A percentile compares a stretch with the other conserved stretches of the same genome.
These are phyloP conservation scores for Solanum sejunctum DNA, from an alignment of 257 asterid species.

Conservation along the genomic window DNA sequence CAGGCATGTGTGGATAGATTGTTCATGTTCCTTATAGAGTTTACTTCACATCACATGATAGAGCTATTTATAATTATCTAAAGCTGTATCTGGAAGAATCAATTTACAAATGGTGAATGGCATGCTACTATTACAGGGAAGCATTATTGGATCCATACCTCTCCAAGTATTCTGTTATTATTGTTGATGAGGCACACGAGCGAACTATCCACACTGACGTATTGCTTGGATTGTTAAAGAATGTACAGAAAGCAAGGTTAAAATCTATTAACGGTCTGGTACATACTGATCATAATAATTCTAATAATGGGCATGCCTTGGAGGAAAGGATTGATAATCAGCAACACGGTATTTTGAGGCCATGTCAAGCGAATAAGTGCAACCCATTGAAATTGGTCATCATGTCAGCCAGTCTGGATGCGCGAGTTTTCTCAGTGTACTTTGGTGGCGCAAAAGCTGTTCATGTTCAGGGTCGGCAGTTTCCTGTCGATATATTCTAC, in stretches of 20 bases:
- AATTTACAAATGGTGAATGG: not conserved
- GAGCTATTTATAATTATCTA: not conserved
- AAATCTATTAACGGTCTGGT: constrained; percentile 15
- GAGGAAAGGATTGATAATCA: constrained; percentile 20
- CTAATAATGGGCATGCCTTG: constrained; percentile 17
- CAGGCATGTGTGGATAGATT: not conserved
- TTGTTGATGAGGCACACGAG: constrained; percentile 98
- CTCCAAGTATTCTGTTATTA: constrained; percentile 82
- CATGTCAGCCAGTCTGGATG: constrained; percentile 98
- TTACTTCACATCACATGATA: not conserved
- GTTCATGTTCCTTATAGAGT: not conserved
- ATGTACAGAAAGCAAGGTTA: constrained; percentile 66
- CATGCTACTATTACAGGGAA: constrained; percentile 40
- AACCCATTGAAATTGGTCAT: constrained; percentile 70
- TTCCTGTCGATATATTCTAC: constrained; percentile 66
- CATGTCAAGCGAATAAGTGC: constrained; percentile 28
- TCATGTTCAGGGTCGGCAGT: constrained; percentile 87
- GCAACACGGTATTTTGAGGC: constrained; percentile 20
- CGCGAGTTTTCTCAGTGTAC: constrained; percentile 68
- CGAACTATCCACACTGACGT: constrained; percentile 97
- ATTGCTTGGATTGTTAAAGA: constrained; percentile 82
- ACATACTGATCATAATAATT: constrained; percentile 11
- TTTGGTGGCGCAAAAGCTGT: constrained; percentile 94
- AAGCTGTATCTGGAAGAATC: not conserved
- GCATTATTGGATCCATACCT: constrained; percentile 83